Evolutionary conservation across 352 stramenopile genomes (phyloP), one percentile per base, ranked within the genome.

Genomic region (Peronosclerospora sorghi): DNA sequence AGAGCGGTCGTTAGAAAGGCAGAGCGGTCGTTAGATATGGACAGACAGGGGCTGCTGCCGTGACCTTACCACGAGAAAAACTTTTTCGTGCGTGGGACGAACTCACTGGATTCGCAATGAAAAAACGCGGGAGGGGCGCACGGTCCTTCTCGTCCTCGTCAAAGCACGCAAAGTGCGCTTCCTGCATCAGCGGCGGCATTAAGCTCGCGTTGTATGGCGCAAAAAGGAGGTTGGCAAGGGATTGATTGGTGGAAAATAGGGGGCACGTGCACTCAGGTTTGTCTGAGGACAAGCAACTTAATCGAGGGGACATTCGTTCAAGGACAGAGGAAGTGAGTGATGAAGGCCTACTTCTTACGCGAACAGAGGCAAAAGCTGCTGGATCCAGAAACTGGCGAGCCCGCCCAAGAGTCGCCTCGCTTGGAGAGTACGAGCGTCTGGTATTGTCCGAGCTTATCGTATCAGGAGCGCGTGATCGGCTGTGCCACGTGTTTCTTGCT

Each of bases 381-480:
- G 49, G 78, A 86, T 36, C 73, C 73, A 1, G 72, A 90, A 52
- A 56, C 45, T 20, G 65, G 53, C 1, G 51, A 66, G 37, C 54
- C 62, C 2, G 30, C 60, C 8, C 58, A 81, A n/a, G 32, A 44
- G 1, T 71, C 48, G 17, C 48, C 48, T 8, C 23, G 27, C 26
- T 54, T 52, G 30, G 63, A 54, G 43, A 47, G 60, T 19, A 61
- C 50, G 23, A 64, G 54, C 18, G 56, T 51, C 43, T 63, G 56
- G 54, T 32, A 79, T 23, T 91, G 73, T 28, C 72, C 75, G 41
- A 83, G 73, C 35, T 60, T 89, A 36, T 74, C 71, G 60, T 93
- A 90, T 55, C 75, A 93, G 48, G 77, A 93, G 59, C 77, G 80
- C 10, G 47, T 90, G 21, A 78, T 93, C 54, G 80, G 80, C 45